Evolutionary conservation across 176 grass and related monocot species (phyloP), one percentile per base, ranked within the genome.

Genomic region (Triticum dicoccoides): DNA sequence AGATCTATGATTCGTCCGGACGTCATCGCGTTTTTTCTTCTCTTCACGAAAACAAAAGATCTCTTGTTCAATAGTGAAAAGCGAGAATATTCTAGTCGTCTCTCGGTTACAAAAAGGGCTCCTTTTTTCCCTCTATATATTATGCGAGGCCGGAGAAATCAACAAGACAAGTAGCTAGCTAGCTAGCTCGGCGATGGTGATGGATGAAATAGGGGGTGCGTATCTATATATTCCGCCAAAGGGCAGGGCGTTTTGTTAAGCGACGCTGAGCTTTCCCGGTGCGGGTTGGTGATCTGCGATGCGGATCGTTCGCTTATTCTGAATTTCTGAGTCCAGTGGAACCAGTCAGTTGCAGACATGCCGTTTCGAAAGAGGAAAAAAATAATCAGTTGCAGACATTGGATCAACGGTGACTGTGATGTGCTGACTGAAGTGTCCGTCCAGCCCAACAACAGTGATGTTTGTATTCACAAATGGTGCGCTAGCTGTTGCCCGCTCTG

Each of bases 71-170:
- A 49, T 1, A 51, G 33, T 73, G 33, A 21, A 86, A 90, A 44
- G 80, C 18, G 8, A 79, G 79, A 65, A 83, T 86, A 90, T 86
- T 82, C 84, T 73, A 58, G 32, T 2, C 34, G 3, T 14, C 85
- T 64, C 29, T 3, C 3, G 3, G 39, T 8, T 2, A 41, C 6
- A 41, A 8, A 41, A 23, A 71, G 69, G 30, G 9, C 68, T 11
- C 5, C 0, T 30, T 30, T 30, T 7, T 38, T 25, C 25, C 25
- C 25, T 25, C 25, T 25, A 25, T 25, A 25, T 25, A 25, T 25
- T 25, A 25, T 25, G 25, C 25, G 25, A 25, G 25, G 25, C 25
- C 25, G 25, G 25, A 13, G 17, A 6, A 20, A 20, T 18, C 17
- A 20, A 18, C 17, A 8, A 58, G 17, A 18, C 84, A 5, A 32